A percentile compares a stretch with the other conserved stretches of the same genome.
phyloP scores from a whole-genome alignment of 1,284 basidiomycete species.

The Rhodotorula sp. region DNA sequence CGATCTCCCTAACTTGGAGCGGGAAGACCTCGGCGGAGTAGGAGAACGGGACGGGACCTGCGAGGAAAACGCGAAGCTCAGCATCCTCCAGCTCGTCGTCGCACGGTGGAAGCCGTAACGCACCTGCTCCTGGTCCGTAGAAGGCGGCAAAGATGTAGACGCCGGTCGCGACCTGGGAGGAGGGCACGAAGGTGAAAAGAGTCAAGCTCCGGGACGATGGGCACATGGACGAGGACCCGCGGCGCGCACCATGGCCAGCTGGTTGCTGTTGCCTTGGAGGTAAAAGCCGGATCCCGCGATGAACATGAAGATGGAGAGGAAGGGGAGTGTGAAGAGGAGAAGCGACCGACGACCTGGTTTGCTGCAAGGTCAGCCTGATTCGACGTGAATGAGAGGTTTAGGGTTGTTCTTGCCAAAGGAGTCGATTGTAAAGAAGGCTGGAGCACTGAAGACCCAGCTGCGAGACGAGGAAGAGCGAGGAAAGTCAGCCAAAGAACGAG shows the following conservation, averaged over 20 bases:
- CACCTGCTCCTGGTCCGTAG: neutral
- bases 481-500: no score
- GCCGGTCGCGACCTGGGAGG: neutral
- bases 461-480: no score
- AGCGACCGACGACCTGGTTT: conserved; percentile 12
- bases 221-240: no score
- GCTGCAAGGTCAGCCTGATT: no score
- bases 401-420: no score
- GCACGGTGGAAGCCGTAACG: neutral
- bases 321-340: conserved; percentile 48
- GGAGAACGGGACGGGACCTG: conserved; percentile 51
- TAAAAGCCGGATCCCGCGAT: conserved; percentile 36
- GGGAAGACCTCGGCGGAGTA: conserved; percentile 55
- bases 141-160: conserved; percentile 33
- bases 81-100: no score
- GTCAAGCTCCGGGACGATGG: no score
- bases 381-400: no score
- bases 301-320: conserved; percentile 48
- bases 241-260: conserved; percentile 31
- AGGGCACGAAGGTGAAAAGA: no score
- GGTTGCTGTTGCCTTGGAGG: conserved; percentile 13
- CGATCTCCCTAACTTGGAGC: conserved; percentile 53
- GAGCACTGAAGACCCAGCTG: no score
- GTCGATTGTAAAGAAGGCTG: no score
- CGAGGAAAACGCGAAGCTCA: no score